phyloP scores from a whole-genome alignment of 345 rosid genomes.

The Lenwebbia sp. region DNA sequence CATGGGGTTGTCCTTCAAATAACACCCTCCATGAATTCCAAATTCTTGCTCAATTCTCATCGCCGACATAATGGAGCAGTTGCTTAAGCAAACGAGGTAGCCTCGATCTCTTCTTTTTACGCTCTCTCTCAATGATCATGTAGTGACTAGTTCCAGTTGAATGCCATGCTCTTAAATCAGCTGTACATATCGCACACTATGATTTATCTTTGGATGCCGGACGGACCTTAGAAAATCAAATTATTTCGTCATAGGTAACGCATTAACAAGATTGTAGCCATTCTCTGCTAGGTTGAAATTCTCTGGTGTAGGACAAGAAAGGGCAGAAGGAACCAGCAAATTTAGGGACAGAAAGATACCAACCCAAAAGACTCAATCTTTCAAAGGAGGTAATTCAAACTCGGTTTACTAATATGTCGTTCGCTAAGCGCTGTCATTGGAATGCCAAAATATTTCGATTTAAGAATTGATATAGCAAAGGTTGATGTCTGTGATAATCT shows the following conservation, averaged over 20 bases:
- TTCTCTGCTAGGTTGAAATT: slow-evolving; percentile 15
- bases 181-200: background rate
- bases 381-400: slow-evolving; percentile 22
- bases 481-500: background rate
- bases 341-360: slow-evolving; percentile 6
- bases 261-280: background rate
- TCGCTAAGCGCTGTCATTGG: background rate
- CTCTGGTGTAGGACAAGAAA: slow-evolving; percentile 13
- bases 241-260: background rate
- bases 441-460: background rate
- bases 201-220: background rate
- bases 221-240: background rate
- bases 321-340: slow-evolving; percentile 7
- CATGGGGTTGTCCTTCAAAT: slow-evolving; percentile 13
- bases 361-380: slow-evolving; percentile 19
- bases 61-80: slow-evolving; percentile 14
- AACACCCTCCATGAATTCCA: background rate
- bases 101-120: background rate
- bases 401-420: background rate
- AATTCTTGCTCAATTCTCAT: background rate
- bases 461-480: background rate
- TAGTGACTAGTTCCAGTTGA: background rate
- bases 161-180: background rate
- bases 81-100: slow-evolving; percentile 26
- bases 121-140: background rate